phyloP scores from a whole-genome alignment of 768 basidiomycete species.

The Russula sp. region DNA sequence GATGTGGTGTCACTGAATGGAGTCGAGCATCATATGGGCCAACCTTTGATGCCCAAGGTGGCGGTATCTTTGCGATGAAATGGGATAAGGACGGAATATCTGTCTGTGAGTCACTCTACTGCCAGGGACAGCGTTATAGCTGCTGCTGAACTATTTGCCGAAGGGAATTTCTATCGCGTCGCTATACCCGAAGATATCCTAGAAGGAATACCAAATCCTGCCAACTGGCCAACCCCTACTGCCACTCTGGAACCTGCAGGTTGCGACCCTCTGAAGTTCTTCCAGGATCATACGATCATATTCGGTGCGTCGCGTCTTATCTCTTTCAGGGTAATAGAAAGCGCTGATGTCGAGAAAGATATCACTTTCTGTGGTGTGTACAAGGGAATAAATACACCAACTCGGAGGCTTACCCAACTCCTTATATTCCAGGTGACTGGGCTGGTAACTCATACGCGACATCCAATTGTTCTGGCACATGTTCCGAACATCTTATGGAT shows the following conservation, averaged over 20 bases:
- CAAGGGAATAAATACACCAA: slow-evolving; percentile 3
- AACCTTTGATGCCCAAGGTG: slow-evolving; percentile 72
- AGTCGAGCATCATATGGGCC: slow-evolving; percentile 82
- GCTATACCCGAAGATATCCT: slow-evolving; percentile 68
- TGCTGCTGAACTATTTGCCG: background rate
- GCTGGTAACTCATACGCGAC: slow-evolving; percentile 78
- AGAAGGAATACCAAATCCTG: slow-evolving; percentile 59
- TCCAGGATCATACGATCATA: slow-evolving; percentile 67
- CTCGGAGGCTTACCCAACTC: slow-evolving; percentile 16
- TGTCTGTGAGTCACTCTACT: slow-evolving; percentile 56
- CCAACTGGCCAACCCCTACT: slow-evolving; percentile 64
- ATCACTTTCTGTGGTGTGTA: slow-evolving; percentile 76
- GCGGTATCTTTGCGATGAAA: slow-evolving; percentile 86
- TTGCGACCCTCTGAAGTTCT: slow-evolving; percentile 59
- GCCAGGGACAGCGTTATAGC: background rate
- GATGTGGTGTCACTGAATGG: slow-evolving; percentile 77
- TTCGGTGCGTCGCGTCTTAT: slow-evolving; percentile 52
- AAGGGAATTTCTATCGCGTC: slow-evolving; percentile 82
- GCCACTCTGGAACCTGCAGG: slow-evolving; percentile 52
- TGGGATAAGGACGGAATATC: slow-evolving; percentile 79
- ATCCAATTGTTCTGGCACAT: slow-evolving; percentile 72
- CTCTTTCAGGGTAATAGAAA: background rate
- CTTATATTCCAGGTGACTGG: slow-evolving; percentile 60
- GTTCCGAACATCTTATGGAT: slow-evolving; percentile 57
- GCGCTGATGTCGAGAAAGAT: slow-evolving; percentile 43